Percentiles rank a stretch among this genome's conserved stretches.
phyloP scores from a whole-genome alignment of 1,284 basidiomycete genomes.

The Cryptococcus depauperatus region DNA sequence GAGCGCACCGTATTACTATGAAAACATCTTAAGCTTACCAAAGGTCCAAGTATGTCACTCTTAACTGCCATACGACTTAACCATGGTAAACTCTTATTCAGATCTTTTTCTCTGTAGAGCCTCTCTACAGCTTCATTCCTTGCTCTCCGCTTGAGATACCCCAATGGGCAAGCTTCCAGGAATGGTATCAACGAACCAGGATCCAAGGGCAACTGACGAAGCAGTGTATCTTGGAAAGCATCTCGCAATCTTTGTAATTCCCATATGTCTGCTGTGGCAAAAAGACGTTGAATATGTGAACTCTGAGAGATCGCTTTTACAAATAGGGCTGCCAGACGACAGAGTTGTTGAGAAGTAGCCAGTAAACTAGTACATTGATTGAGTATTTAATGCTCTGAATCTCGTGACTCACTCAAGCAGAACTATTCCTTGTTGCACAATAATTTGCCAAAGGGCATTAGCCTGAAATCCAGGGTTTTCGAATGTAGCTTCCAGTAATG shows the following conservation, averaged over 20 bases:
- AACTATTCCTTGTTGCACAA: not conserved
- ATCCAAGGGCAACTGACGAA: not conserved
- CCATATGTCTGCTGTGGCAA: slow-evolving; percentile 5
- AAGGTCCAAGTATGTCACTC: slow-evolving; percentile 1
- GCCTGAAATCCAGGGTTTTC: not conserved
- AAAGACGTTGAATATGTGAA: not conserved
- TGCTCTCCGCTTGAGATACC: slow-evolving; percentile 4
- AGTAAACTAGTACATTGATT: not conserved
- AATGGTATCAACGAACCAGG: not conserved
- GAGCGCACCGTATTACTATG: not conserved
- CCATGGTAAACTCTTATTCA: slow-evolving; percentile 1
- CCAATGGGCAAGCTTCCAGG: slow-evolving; percentile 2
- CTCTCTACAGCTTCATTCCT: not conserved
- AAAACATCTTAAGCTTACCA: not conserved
- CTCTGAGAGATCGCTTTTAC: not conserved
- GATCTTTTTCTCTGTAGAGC: not conserved
- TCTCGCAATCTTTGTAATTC: slow-evolving; percentile 10
- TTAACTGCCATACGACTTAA: slow-evolving; percentile 2
- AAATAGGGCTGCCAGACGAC: not conserved
- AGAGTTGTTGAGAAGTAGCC: slow-evolving; percentile 3
- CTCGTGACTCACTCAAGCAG: slow-evolving; percentile 8
- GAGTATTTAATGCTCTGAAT: not conserved
- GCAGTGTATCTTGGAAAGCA: slow-evolving; percentile 1
- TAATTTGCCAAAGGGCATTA: slow-evolving; percentile 3
- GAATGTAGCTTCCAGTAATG: not conserved